Evolutionary conservation across 2,329 filamentous ascomycete species (phyloP).

Genomic region (Aspergillus caelatus): DNA sequence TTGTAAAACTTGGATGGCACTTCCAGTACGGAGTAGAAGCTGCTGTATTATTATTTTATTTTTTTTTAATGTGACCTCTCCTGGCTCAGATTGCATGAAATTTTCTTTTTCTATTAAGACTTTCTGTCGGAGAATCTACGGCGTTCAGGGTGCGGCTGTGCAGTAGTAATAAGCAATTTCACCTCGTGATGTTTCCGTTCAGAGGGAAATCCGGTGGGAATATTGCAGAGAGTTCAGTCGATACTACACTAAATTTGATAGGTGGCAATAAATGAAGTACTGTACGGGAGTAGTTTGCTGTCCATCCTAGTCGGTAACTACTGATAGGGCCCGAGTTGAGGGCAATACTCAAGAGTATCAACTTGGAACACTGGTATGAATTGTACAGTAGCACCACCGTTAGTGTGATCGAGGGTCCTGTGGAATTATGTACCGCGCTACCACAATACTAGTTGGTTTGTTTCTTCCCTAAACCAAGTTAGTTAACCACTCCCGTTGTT

Average conservation of each 20-base stretch:
- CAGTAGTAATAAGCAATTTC: not conserved
- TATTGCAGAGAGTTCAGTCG: not conserved
- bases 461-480: not conserved
- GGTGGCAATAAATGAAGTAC: slow-evolving; percentile 1
- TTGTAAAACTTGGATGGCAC: not conserved
- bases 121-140: not conserved
- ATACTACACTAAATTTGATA: not conserved
- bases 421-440: not conserved
- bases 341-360: slow-evolving; percentile 3
- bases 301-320: not conserved
- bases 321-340: not conserved
- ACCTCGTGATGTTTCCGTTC: not conserved
- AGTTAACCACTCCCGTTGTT: not conserved
- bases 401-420: slow-evolving; percentile 7
- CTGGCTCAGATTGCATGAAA: not conserved
- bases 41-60: not conserved
- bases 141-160: not conserved
- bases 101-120: not conserved
- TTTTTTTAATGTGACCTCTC: not conserved
- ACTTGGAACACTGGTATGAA: slow-evolving; percentile 16
- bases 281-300: not conserved
- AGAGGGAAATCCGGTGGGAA: not conserved
- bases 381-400: slow-evolving; percentile 7
- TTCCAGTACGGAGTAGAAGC: not conserved
- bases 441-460: not conserved